Evolutionary conservation across 2,329 filamentous ascomycete species (phyloP), one percentile per base, ranked within the genome.

Genomic region (Xylaria sp.): DNA sequence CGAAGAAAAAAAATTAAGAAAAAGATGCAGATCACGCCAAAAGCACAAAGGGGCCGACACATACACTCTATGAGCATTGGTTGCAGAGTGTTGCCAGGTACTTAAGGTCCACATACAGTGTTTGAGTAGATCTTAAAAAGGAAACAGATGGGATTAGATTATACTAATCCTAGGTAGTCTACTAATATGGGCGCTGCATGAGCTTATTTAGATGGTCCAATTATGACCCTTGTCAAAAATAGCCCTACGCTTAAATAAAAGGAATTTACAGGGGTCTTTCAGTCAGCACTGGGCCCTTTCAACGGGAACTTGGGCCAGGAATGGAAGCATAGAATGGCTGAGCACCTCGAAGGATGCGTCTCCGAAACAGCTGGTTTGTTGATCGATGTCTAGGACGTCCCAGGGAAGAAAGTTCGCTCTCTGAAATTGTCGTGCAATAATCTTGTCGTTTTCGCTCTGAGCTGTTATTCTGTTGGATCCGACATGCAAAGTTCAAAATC

Each of bases 291-390:
- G 13, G 28, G 51, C 3, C 15, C 20, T n/a, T 28, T 31, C 37
- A 28, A 44, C 23, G 18, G 13, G n/a, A 51, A 51, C 20, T 41
- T 57, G 48, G 23, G 44, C 44, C 12, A 5, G 34, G 23, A 65
- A 58, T 12, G 23, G 62, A 51, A 20, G 44, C 18, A 10, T 51
- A 20, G 20, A 23, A 34, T 28, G 9, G 13, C 20, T 37, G 13
- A 23, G 41, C 15, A 10, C 20, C 31, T 12, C 5, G 54, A 41
- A 65, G 52, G 62, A 65, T 65, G 57, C 20, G 23, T n/a, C 8
- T 23, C 23, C 46, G 23, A 58, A 58, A 58, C 56, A n/a, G 13
- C 20, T 44, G 9, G 37, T 6, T 46, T 25, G 15, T 25, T 58
- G 25, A 20, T 46, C 41, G 18, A 46, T 31, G n/a, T 20, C 12